A percentile compares a stretch with the other conserved stretches of the same genome.
Evolutionary conservation across 2,329 filamentous ascomycete species (phyloP).

Genomic region (Ambrosiella xylebori): DNA sequence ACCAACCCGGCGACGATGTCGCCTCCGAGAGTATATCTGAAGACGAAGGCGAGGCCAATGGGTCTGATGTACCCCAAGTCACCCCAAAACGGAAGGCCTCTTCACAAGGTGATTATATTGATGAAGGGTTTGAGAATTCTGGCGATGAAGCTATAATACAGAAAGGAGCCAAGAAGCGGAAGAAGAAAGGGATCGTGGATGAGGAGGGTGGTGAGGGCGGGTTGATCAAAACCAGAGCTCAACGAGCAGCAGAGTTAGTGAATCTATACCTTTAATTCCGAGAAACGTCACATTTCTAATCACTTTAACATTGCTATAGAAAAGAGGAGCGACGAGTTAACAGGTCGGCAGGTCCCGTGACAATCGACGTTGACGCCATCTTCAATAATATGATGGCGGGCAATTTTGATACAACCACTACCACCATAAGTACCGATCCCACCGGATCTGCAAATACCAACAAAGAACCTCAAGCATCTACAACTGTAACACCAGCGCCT

Average conservation of each 20-base stretch:
- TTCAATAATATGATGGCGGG: slow-evolving; percentile 49
- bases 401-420: slow-evolving; percentile 11
- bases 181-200: slow-evolving; percentile 28
- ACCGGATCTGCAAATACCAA: slow-evolving; percentile 10
- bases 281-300: slow-evolving; percentile 1
- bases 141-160: slow-evolving; percentile 56
- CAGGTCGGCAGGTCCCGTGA: slow-evolving; percentile 40
- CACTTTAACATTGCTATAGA: slow-evolving; percentile 20
- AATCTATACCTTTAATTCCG: neutral
- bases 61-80: neutral
- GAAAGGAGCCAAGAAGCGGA: slow-evolving; percentile 37
- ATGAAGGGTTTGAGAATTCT: slow-evolving; percentile 38
- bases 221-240: slow-evolving; percentile 55
- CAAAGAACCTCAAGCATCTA: neutral
- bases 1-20: slow-evolving; percentile 29
- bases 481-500: neutral
- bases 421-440: slow-evolving; percentile 3
- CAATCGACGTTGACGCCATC: slow-evolving; percentile 52
- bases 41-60: neutral
- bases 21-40: slow-evolving; percentile 14
- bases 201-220: slow-evolving; percentile 43
- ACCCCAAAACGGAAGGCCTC: slow-evolving; percentile 7
- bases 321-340: slow-evolving; percentile 39
- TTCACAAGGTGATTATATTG: slow-evolving; percentile 17
- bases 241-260: slow-evolving; percentile 45